These are phyloP conservation scores for Phytophthora niederhauseri DNA, from an alignment of 352 stramenopile species.

Conservation along the genomic window DNA sequence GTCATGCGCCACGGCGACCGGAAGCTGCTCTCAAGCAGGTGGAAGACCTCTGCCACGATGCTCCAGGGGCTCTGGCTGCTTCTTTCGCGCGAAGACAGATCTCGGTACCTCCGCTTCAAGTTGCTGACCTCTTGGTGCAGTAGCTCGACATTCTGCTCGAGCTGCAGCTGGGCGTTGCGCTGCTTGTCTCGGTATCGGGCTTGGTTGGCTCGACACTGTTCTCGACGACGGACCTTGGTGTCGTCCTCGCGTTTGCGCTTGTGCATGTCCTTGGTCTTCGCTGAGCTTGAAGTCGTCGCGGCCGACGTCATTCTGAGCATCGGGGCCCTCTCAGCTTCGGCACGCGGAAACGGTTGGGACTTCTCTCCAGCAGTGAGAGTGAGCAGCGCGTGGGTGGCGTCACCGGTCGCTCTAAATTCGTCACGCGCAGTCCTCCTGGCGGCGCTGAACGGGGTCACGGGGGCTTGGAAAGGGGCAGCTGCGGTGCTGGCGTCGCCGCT, in stretches of 20 bases:
- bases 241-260: constrained; percentile 8
- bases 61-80: constrained; percentile 23
- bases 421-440: background rate
- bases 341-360: background rate
- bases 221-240: constrained; percentile 1
- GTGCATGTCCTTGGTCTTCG: background rate
- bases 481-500: background rate
- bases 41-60: constrained; percentile 18
- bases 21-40: constrained; percentile 20
- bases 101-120: background rate
- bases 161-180: constrained; percentile 5
- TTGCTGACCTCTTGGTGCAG: constrained; percentile 8
- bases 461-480: background rate
- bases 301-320: background rate
- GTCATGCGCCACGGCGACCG: constrained; percentile 9
- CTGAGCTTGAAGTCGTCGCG: background rate
- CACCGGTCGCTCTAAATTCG: background rate
- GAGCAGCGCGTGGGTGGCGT: background rate
- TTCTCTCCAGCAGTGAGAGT: background rate
- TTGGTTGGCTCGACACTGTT: constrained; percentile 30
- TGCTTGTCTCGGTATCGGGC: constrained; percentile 33
- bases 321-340: background rate
- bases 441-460: background rate
- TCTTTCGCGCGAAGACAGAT: background rate
- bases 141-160: constrained; percentile 10